Conservation (phyloP, 768 basidiomycete species). For the Lactifluus pinguis region DNA sequence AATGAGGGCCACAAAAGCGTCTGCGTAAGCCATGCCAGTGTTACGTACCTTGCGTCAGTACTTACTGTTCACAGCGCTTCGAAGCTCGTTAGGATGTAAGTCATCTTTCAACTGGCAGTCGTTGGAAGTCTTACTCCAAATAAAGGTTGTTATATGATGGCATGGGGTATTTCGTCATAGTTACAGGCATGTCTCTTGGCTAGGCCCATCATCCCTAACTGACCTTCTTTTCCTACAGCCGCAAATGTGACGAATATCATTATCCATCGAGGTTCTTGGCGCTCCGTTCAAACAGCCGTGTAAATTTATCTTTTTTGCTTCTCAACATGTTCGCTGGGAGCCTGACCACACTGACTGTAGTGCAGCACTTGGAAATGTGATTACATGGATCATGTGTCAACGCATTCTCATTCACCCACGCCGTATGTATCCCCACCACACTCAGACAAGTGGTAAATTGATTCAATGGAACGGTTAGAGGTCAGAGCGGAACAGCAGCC, state of each 20-base stretch:
- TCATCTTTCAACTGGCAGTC: background rate
- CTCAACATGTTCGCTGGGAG: background rate
- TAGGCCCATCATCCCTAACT: background rate
- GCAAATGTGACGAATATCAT: slow-evolving; percentile 23
- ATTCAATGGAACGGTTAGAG: slow-evolving; percentile 9
- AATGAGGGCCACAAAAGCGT: slow-evolving; percentile 30
- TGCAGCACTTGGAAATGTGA: slow-evolving; percentile 27
- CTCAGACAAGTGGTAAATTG: no score
- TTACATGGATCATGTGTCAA: slow-evolving; percentile 31
- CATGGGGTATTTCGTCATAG: slow-evolving; percentile 47
- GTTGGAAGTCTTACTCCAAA: background rate
- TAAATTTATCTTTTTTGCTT: background rate
- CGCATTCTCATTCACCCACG: slow-evolving; percentile 29
- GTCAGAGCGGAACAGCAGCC: slow-evolving; percentile 15
- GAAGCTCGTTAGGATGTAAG: slow-evolving; percentile 23
- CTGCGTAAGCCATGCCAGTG: slow-evolving; percentile 21
- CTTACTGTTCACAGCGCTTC: slow-evolving; percentile 16
- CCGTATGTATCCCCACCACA: slow-evolving; percentile 18
- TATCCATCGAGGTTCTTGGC: slow-evolving; percentile 19
- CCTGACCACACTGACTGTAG: slow-evolving; percentile 12
- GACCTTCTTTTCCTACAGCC: slow-evolving; percentile 4
- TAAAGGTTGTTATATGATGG: slow-evolving; percentile 60
- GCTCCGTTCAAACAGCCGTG: slow-evolving; percentile 19
- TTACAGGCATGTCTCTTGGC: slow-evolving; percentile 33
- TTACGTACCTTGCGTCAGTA: background rate